Evolutionary conservation across 177 flowering plant genomes (phyloP).

Genomic region (Telopea speciosissima): DNA sequence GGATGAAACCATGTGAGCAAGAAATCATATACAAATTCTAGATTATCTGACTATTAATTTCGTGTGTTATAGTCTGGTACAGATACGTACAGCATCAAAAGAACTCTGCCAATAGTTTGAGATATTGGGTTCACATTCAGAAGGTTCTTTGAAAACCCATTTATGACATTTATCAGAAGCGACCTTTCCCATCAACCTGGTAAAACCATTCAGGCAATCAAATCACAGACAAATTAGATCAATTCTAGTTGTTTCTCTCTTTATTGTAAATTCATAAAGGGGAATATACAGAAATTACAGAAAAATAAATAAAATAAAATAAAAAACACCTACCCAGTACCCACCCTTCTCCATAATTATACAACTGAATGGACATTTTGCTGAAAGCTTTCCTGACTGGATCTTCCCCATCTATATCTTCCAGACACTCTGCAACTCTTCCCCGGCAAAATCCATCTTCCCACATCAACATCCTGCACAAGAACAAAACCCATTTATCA

Average conservation of each 20-base stretch:
- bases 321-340: conserved; percentile 81
- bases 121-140: conserved; percentile 87
- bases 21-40: not conserved
- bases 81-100: conserved; percentile 85
- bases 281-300: not conserved
- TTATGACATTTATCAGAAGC: conserved; percentile 99
- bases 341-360: conserved; percentile 99
- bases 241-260: not conserved
- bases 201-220: conserved; percentile 17
- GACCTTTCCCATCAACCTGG: conserved; percentile 99
- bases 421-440: conserved; percentile 61
- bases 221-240: conserved; percentile 4
- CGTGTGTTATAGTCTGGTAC: not conserved
- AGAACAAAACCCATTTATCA: conserved; percentile 5
- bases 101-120: conserved; percentile 99
- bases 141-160: conserved; percentile 98
- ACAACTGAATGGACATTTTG: conserved; percentile 98
- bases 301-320: not conserved
- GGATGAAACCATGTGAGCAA: not conserved
- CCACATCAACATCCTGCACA: conserved; percentile 98
- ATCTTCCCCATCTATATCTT: conserved; percentile 86
- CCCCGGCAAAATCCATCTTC: conserved; percentile 98
- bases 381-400: conserved; percentile 95
- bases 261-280: too few relatives aligned
- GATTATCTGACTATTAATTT: too few relatives aligned